phyloP scores from a whole-genome alignment of 106 monocot genomes.

The Chionographis japonica region DNA sequence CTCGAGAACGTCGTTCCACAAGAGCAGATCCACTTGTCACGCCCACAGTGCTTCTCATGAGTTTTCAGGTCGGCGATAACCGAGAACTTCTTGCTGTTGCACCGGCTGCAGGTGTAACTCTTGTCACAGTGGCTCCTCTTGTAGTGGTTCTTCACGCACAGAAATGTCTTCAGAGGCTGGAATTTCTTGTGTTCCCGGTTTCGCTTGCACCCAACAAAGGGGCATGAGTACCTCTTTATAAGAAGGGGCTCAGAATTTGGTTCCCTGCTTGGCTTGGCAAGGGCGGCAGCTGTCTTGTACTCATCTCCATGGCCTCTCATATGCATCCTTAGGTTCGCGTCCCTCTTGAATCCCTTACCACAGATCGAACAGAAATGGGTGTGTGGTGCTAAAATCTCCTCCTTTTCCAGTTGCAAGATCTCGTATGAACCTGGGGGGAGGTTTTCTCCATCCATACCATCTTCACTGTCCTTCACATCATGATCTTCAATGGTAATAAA shows the following conservation, averaged over 20 bases:
- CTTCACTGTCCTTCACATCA: conserved; percentile 51
- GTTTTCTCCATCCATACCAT: conserved; percentile 49
- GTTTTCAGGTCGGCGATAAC: conserved; percentile 84
- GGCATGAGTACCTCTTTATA: conserved; percentile 80
- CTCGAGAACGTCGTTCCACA: conserved; percentile 86
- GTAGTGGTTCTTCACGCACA: conserved; percentile 97
- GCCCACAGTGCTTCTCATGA: conserved; percentile 91
- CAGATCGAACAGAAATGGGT: conserved; percentile 88
- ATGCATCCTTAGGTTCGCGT: conserved; percentile 94
- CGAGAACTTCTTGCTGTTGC: conserved; percentile 76
- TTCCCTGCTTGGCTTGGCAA: conserved; percentile 79
- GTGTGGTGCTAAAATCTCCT: conserved; percentile 90
- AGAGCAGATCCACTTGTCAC: conserved; percentile 73
- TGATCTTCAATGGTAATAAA: conserved; percentile 35
- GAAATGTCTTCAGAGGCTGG: conserved; percentile 85
- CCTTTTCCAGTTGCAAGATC: conserved; percentile 79
- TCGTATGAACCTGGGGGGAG: conserved; percentile 64
- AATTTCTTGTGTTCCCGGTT: conserved; percentile 96
- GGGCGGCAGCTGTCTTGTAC: conserved; percentile 80
- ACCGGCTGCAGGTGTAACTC: conserved; percentile 63
- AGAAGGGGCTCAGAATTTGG: conserved; percentile 21
- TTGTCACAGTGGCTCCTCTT: conserved; percentile 85
- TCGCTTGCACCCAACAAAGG: conserved; percentile 80
- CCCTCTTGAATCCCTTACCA: conserved; percentile 91
- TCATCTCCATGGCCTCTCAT: conserved; percentile 98